A percentile compares a stretch with the other conserved stretches of the same genome.
These are phyloP conservation scores for Hanseniaspora sp. DNA, from an alignment of 1,139 yeast species.

Conservation along the genomic window DNA sequence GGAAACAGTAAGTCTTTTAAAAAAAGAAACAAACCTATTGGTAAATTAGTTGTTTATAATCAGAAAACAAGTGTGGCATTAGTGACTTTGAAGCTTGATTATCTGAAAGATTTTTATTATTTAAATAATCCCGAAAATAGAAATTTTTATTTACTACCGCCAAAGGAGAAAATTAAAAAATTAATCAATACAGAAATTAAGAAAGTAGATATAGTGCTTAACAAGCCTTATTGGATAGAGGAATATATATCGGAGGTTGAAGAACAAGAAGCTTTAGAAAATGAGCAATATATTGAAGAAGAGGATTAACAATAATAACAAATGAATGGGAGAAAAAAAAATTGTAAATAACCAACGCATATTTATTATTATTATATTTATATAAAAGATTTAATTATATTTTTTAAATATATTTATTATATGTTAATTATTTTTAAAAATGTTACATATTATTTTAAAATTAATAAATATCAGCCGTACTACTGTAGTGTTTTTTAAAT, in stretches of 20 bases:
- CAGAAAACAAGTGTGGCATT: not conserved
- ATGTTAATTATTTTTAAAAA: too few relatives aligned
- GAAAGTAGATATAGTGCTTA: not conserved
- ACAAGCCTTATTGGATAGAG: conserved; percentile 12
- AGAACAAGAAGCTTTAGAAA: not conserved
- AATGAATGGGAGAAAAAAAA: too few relatives aligned
- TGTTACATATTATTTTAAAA: too few relatives aligned
- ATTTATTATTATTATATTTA: too few relatives aligned
- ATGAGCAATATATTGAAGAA: not conserved
- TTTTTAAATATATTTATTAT: too few relatives aligned
- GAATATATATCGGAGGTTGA: conserved; percentile 4
- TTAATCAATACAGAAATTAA: not conserved
- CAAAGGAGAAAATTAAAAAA: not conserved
- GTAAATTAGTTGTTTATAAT: conserved; percentile 8
- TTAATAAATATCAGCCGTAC: too few relatives aligned
- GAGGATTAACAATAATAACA: not conserved
- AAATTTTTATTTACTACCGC: conserved; percentile 2
- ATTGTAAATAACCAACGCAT: too few relatives aligned
- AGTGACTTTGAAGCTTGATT: conserved; percentile 13
- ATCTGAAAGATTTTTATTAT: conserved; percentile 16
- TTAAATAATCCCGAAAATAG: not conserved
- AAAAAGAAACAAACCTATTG: conserved; percentile 9
- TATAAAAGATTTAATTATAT: not conserved
- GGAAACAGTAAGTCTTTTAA: not conserved
- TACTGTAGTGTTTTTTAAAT: too few relatives aligned